These are phyloP conservation scores for Gossypium davidsonii DNA, from an alignment of 441 rosid species.

Conservation along the genomic window DNA sequence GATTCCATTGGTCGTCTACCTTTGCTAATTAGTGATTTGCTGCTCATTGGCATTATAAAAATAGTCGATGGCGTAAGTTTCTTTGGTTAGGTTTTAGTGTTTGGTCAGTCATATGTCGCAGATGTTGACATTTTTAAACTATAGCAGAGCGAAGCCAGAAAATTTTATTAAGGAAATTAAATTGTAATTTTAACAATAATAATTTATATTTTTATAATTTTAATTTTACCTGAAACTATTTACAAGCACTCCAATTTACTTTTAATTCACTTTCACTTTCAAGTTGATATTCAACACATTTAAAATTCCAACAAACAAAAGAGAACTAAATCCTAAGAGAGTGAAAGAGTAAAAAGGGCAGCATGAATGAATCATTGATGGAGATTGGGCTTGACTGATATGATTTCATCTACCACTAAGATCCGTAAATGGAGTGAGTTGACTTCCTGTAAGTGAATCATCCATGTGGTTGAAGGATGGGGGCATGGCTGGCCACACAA, in stretches of 20 bases:
- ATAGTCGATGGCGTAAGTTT: not conserved
- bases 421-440: conserved; percentile 31
- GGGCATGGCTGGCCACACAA: conserved; percentile 61
- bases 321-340: not conserved
- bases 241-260: not conserved
- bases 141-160: no score
- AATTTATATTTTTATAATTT: no score
- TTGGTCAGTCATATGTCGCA: not conserved
- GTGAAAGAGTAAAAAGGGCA: not conserved
- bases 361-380: not conserved
- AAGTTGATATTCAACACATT: no score
- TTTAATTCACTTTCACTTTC: not conserved
- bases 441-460: conserved; percentile 27
- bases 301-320: no score
- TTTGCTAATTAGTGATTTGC: not conserved
- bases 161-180: no score
- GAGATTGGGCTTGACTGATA: not conserved
- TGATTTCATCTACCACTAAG: conserved; percentile 29
- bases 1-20: no score
- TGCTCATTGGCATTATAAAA: not conserved
- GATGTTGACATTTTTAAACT: not conserved
- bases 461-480: conserved; percentile 42
- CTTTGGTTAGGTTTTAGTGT: not conserved
- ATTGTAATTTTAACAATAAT: no score
- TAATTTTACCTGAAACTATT: not conserved